Evolutionary conservation across 2,329 filamentous ascomycete genomes (phyloP).

Genomic region (Alternaria alternata): DNA sequence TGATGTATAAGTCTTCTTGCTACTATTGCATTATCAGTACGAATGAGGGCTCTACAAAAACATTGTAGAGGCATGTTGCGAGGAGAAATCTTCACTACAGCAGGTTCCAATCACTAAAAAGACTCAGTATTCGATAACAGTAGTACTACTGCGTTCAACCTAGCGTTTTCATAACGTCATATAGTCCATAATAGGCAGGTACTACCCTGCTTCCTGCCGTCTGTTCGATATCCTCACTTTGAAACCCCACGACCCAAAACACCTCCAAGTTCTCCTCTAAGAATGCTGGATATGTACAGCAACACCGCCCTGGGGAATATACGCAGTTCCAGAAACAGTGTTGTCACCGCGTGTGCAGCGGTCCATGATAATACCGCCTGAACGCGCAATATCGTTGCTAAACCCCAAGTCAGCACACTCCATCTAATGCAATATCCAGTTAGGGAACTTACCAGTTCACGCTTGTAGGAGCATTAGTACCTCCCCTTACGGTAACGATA

Average conservation of each 20-base stretch:
- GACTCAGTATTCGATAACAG: background rate
- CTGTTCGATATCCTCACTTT: no score
- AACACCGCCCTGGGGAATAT: conserved; percentile 7
- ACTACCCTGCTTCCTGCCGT: background rate
- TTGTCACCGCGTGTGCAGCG: conserved; percentile 12
- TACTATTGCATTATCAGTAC: background rate
- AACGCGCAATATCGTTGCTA: conserved; percentile 10
- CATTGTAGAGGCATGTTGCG: background rate
- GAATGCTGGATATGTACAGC: conserved; percentile 5
- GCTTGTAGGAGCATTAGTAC: background rate
- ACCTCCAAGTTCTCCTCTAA: background rate
- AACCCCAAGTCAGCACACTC: background rate
- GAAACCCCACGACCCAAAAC: background rate
- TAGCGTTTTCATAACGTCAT: background rate
- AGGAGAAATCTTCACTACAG: background rate
- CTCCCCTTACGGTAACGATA: conserved; percentile 5
- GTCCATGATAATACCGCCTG: conserved; percentile 16
- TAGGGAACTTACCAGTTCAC: conserved; percentile 6
- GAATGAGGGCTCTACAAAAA: background rate
- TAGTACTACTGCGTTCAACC: background rate
- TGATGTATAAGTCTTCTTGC: background rate
- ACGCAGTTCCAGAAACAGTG: conserved; percentile 10
- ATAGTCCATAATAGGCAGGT: background rate
- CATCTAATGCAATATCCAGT: fast-evolving
- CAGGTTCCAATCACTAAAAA: background rate